phyloP scores from a whole-genome alignment of 345 rosid genomes.

The Gossypium longicalyx region DNA sequence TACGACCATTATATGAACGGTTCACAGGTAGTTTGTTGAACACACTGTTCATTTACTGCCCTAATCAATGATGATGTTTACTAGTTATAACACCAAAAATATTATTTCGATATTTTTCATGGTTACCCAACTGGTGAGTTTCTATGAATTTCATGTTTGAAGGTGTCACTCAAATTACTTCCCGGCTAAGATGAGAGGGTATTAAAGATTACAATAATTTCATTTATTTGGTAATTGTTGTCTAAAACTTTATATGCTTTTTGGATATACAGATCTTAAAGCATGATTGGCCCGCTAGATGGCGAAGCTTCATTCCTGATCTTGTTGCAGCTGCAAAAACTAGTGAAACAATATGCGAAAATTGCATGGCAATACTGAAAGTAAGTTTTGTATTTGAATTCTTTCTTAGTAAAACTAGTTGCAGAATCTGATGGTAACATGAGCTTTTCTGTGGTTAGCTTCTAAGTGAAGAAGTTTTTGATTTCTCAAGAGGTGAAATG shows the following conservation, averaged over 20 bases:
- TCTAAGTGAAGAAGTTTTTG: slow-evolving; percentile 97
- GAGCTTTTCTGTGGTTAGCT: slow-evolving; percentile 46
- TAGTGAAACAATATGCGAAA: slow-evolving; percentile 97
- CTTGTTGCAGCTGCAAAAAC: slow-evolving; percentile 99
- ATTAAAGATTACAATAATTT: background rate
- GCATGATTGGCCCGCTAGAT: slow-evolving; percentile 99
- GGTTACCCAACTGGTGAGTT: background rate
- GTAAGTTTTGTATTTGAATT: slow-evolving; percentile 34
- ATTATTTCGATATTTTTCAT: background rate
- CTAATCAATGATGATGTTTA: background rate
- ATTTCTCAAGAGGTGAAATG: slow-evolving; percentile 99
- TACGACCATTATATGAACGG: too few relatives aligned
- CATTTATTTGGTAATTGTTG: background rate
- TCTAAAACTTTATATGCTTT: background rate
- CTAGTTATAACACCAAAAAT: background rate
- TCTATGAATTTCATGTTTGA: background rate
- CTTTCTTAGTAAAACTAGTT: background rate
- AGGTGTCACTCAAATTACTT: background rate
- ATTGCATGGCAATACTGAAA: slow-evolving; percentile 96
- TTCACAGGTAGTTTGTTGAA: too few relatives aligned
- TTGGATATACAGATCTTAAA: slow-evolving; percentile 68
- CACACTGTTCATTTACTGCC: too few relatives aligned
- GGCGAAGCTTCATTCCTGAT: slow-evolving; percentile 98
- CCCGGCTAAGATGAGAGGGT: background rate
- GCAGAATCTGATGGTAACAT: slow-evolving; percentile 12